phyloP scores from a whole-genome alignment of 2,329 filamentous ascomycete species.

The Aspergillus piperis region DNA sequence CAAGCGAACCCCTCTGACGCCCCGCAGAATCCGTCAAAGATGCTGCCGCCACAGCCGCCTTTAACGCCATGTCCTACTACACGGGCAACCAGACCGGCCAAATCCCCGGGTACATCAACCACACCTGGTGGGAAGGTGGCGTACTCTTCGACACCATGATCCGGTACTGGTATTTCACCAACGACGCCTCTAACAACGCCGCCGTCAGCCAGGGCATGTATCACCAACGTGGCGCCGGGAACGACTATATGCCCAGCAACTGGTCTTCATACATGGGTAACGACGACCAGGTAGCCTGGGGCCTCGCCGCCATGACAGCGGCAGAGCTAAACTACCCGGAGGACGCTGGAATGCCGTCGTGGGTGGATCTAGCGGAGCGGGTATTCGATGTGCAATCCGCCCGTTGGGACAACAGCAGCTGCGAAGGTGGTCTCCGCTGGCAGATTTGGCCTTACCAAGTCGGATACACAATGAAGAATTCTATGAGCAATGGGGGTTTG shows the following conservation, averaged over 20 bases:
- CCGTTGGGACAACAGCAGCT: conserved; percentile 67
- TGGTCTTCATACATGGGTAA: conserved; percentile 43
- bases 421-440: conserved; percentile 64
- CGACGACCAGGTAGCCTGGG: conserved; percentile 72
- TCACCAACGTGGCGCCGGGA: conserved; percentile 68
- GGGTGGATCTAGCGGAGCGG: conserved; percentile 71
- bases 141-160: conserved; percentile 67
- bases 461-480: conserved; percentile 19
- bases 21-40: conserved; percentile 42
- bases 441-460: conserved; percentile 17
- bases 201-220: conserved; percentile 67
- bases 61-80: conserved; percentile 52
- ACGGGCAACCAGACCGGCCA: conserved; percentile 48
- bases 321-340: conserved; percentile 73
- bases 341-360: conserved; percentile 66
- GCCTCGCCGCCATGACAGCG: conserved; percentile 72
- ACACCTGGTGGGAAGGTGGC: conserved; percentile 67
- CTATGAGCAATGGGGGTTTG: conserved; percentile 18
- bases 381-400: conserved; percentile 73
- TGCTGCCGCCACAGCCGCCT: conserved; percentile 42
- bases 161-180: conserved; percentile 81
- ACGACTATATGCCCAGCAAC: conserved; percentile 72
- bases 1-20: neutral
- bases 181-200: conserved; percentile 70
- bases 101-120: conserved; percentile 48